Conservation (phyloP, 2,329 filamentous ascomycete genomes). For the Colletotrichum magnum region DNA sequence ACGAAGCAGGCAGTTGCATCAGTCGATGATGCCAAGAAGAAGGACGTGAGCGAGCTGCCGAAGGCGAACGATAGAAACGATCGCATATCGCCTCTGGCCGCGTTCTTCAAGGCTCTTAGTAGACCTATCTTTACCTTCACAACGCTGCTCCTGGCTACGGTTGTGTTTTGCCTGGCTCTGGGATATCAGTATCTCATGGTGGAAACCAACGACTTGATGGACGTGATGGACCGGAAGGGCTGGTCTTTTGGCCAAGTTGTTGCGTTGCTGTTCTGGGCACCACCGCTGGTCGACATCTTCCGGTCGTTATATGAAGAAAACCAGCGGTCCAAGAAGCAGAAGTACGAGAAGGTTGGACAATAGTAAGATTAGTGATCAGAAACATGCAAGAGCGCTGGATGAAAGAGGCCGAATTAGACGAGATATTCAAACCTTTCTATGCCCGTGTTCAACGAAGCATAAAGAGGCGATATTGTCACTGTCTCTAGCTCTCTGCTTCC, state of each 20-base stretch:
- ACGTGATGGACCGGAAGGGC: slow-evolving; percentile 1
- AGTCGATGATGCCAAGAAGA: not conserved
- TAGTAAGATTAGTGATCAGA: not conserved
- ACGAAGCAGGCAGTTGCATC: not conserved
- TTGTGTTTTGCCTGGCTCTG: not conserved
- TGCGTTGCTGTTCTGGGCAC: slow-evolving; percentile 11
- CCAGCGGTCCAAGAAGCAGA: not conserved
- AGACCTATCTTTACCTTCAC: not conserved
- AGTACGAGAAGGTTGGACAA: not conserved
- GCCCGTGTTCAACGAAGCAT: no score
- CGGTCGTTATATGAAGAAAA: not conserved
- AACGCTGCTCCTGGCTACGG: not conserved
- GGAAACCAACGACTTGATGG: not conserved
- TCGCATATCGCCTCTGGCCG: not conserved
- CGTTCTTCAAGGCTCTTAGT: not conserved
- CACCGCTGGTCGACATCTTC: not conserved
- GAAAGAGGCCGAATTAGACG: no score
- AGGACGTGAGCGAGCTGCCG: not conserved
- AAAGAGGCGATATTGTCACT: no score
- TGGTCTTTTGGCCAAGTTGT: slow-evolving; percentile 17
- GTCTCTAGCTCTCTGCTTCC: not conserved
- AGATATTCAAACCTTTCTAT: no score
- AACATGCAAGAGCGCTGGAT: no score
- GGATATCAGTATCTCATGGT: slow-evolving; percentile 8
- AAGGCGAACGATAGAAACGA: not conserved